Percentiles rank a stretch among this genome's conserved stretches.
These are phyloP conservation scores for Cytospora mali DNA, from an alignment of 2,329 filamentous ascomycete genomes.

Conservation along the genomic window DNA sequence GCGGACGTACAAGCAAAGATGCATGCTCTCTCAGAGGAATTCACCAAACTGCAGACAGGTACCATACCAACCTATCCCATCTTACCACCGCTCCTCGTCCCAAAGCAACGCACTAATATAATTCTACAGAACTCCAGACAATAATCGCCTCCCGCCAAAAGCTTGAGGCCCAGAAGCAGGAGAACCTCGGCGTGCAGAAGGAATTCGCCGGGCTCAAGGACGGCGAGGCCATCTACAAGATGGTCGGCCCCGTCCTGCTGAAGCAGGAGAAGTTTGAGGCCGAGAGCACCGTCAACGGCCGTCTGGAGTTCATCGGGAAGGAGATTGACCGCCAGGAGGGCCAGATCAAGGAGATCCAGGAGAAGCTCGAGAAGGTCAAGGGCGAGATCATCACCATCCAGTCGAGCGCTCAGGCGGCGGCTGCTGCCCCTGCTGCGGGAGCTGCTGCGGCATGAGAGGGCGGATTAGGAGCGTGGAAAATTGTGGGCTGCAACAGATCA, in stretches of 20 bases:
- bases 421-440: constrained; percentile 35
- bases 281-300: constrained; percentile 84
- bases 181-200: constrained; percentile 88
- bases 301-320: constrained; percentile 88
- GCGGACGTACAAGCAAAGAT: constrained; percentile 75
- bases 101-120: constrained; percentile 1
- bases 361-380: constrained; percentile 61
- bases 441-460: constrained; percentile 35
- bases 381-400: constrained; percentile 61
- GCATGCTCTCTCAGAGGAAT: constrained; percentile 84
- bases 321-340: constrained; percentile 69
- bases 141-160: constrained; percentile 81
- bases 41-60: constrained; percentile 85
- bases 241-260: constrained; percentile 86
- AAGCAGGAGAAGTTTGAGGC: constrained; percentile 95
- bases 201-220: constrained; percentile 82
- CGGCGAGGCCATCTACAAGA: constrained; percentile 91
- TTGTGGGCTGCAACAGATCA: not conserved
- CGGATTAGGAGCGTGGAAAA: not conserved
- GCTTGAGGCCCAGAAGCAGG: constrained; percentile 90
- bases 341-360: constrained; percentile 58
- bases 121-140: constrained; percentile 70
- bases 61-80: no score
- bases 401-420: constrained; percentile 48
- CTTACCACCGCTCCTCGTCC: constrained; percentile 27